phyloP scores from a whole-genome alignment of 495 filamentous ascomycete species.

The Xylaria scruposa region DNA sequence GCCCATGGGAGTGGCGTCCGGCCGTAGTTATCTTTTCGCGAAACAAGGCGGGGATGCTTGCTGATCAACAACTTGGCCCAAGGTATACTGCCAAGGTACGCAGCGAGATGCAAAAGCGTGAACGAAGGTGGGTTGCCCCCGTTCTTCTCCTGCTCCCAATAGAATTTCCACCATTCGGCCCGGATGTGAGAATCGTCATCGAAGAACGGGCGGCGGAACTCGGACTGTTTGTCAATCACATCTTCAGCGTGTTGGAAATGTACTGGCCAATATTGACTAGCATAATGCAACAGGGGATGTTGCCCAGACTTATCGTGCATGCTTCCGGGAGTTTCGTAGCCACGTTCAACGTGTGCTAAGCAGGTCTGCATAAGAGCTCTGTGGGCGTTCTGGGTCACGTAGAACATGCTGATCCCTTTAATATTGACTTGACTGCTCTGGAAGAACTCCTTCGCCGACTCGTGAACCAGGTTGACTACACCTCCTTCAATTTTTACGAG shows the following conservation, averaged over 20 bases:
- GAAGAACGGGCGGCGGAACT: conserved; percentile 33
- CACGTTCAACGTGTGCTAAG: conserved; percentile 34
- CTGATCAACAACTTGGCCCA: conserved; percentile 36
- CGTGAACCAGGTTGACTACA: conserved; percentile 42
- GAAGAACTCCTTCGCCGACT: conserved; percentile 47
- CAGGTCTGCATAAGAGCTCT: conserved; percentile 39
- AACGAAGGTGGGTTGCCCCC: conserved; percentile 34
- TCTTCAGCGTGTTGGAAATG: conserved; percentile 8
- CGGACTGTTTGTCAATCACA: background rate
- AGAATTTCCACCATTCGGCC: conserved; percentile 40
- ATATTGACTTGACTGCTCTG: conserved; percentile 34
- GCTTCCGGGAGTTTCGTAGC: conserved; percentile 2
- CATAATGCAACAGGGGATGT: background rate
- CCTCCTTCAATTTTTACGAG: conserved; percentile 37
- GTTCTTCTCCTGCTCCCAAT: conserved; percentile 42
- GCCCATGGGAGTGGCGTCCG: conserved; percentile 12
- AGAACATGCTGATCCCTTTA: conserved; percentile 40
- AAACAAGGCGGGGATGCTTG: conserved; percentile 33
- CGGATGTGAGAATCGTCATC: conserved; percentile 34
- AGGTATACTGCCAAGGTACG: conserved; percentile 40
- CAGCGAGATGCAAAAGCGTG: conserved; percentile 49
- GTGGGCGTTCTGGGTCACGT: conserved; percentile 35
- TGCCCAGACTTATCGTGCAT: background rate
- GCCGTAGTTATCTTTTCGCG: conserved; percentile 8
- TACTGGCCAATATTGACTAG: conserved; percentile 2